Evolutionary conservation across 176 grass and related monocot genomes (phyloP).

Genomic region (Carex cristatella): DNA sequence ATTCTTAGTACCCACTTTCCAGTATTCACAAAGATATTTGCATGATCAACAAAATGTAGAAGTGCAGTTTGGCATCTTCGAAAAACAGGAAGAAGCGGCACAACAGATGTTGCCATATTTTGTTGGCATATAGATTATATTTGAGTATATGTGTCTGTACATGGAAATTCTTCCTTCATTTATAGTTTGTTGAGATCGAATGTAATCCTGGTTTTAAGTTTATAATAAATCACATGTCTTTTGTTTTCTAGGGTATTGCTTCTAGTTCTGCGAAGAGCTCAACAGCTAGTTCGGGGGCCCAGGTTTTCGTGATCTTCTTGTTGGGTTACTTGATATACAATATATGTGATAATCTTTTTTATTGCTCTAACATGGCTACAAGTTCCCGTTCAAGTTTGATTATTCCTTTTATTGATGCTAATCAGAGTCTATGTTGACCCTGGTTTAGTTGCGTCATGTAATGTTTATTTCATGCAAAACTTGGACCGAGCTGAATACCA

Average conservation of each 20-base stretch:
- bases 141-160: not conserved
- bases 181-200: not conserved
- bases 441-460: not conserved
- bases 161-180: not conserved
- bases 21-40: not conserved
- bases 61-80: not conserved
- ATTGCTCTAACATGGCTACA: not conserved
- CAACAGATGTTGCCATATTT: not conserved
- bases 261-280: conserved; percentile 71
- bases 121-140: not conserved
- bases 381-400: not conserved
- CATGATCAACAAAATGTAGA: not conserved
- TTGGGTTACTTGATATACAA: conserved; percentile 8
- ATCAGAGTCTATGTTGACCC: not conserved
- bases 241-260: conserved; percentile 62
- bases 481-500: not conserved
- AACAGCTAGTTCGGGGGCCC: conserved; percentile 45
- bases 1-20: not conserved
- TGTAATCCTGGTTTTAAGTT: not conserved
- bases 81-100: not conserved
- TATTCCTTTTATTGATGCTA: not conserved
- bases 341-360: not conserved
- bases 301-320: conserved; percentile 36
- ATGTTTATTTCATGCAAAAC: not conserved
- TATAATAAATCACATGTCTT: conserved; percentile 25